These are phyloP conservation scores for Scedosporium aurantiacum DNA, from an alignment of 2,329 filamentous ascomycete species.

Conservation along the genomic window DNA sequence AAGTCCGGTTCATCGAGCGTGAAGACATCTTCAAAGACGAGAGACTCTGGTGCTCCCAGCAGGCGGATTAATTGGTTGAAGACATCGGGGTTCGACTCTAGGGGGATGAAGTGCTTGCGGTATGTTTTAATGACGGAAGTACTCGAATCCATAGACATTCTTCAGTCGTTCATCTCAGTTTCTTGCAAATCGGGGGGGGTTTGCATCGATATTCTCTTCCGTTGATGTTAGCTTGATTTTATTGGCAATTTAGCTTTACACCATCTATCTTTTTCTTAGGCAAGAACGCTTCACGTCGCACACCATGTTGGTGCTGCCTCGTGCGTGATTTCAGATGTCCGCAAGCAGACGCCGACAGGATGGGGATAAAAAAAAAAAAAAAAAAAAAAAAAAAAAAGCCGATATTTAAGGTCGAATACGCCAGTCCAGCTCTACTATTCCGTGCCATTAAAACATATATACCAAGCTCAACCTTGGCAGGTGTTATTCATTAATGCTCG, in stretches of 20 bases:
- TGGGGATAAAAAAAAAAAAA: too few species aligned
- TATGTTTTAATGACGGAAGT: background rate
- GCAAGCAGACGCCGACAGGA: too few species aligned
- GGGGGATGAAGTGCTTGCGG: slow-evolving; percentile 25
- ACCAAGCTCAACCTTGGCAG: background rate
- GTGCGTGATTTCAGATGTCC: background rate
- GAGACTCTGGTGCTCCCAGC: slow-evolving; percentile 55
- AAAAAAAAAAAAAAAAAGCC: too few species aligned
- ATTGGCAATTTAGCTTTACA: background rate
- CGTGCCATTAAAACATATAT: background rate
- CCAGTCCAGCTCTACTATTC: background rate
- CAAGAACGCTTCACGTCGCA: background rate
- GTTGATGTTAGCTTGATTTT: background rate
- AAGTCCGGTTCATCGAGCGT: slow-evolving; percentile 67
- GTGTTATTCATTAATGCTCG: background rate
- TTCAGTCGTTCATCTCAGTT: background rate
- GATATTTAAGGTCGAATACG: too few species aligned
- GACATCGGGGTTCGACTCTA: slow-evolving; percentile 61
- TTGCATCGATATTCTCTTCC: background rate
- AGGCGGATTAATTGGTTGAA: slow-evolving; percentile 62
- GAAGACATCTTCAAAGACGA: slow-evolving; percentile 75
- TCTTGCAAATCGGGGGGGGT: background rate
- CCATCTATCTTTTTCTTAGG: background rate
- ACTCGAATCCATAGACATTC: background rate
- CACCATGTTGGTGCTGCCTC: background rate